Conservation (phyloP, 2,329 filamentous ascomycete genomes). For the Onygenales sp. region DNA sequence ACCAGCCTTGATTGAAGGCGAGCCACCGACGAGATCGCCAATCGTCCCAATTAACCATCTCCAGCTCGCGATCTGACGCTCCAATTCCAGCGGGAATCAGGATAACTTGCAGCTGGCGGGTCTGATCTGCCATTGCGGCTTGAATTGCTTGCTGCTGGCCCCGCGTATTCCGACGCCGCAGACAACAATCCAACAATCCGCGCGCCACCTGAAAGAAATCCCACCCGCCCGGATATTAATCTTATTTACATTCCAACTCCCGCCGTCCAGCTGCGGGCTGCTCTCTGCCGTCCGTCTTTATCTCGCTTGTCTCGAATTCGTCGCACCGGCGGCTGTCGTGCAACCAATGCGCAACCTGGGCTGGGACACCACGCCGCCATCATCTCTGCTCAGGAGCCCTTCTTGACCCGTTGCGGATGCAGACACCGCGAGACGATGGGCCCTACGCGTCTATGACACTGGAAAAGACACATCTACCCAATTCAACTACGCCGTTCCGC, state of each 20-base stretch:
- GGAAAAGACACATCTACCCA: neutral
- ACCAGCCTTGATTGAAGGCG: too few species aligned
- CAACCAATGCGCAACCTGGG: neutral
- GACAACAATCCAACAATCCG: too few species aligned
- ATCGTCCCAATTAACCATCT: too few species aligned
- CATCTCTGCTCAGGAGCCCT: neutral
- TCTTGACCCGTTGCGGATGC: neutral
- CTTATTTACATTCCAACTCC: neutral
- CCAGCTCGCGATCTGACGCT: too few species aligned
- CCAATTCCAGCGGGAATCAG: too few species aligned
- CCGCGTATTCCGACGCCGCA: neutral
- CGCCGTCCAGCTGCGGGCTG: neutral
- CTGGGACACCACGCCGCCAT: neutral
- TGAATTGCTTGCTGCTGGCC: too few species aligned
- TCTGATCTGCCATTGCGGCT: too few species aligned
- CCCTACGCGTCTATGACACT: neutral
- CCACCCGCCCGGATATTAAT: too few species aligned
- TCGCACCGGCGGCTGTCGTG: slow-evolving; percentile 1
- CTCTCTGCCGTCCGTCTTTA: neutral
- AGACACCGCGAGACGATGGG: neutral
- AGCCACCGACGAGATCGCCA: too few species aligned
- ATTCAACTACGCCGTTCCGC: too few species aligned
- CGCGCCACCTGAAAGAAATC: too few species aligned
- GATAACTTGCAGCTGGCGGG: too few species aligned
- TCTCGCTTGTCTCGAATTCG: neutral